Evolutionary conservation across 139 green algal genomes (phyloP), one percentile per base, ranked within the genome.

Genomic region (Chlamydomonas applanata): DNA sequence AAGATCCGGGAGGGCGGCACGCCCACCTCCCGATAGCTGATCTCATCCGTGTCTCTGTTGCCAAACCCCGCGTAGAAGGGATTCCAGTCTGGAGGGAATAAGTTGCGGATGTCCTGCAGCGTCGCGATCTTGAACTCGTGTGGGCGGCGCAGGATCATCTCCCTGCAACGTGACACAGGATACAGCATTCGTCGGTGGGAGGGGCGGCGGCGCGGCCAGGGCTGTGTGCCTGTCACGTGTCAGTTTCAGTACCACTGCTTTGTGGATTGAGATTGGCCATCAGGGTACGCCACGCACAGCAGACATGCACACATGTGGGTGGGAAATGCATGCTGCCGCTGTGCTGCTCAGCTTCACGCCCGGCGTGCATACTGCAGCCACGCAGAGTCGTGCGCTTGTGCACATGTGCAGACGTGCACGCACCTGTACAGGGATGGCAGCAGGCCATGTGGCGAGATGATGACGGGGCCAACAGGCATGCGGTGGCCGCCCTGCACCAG

Each of bases 111-210:
- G 76, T 94, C 88, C 78, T 92, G 83, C 63, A 95, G 82, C 32
- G 82, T 88, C 7, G 84, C 87, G 65, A 98, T 98, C 82, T 98
- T 98, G 88, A 98, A 98, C 84, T 98, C 94, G 60, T 98, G 91
- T 17, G 94, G 94, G 1, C 92, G 84, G 25, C 91, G 84, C 40
- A 94, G 76, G 33, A 97, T 91, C 74, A 96, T 92, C 77, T 93
- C 88, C 71, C 87, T 89, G 72, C 60, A 60, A n/a, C n/a, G n/a
- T 7, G 3, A 27, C 19, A 56, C 14, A 56, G 46, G n/a, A n/a
- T n/a, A n/a, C n/a, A n/a, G n/a, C n/a, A 24, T 19, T 4, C 2
- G 61, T 5, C 45, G 61, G 61, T 49, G 7, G 16, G n/a, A 36
- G 30, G 61, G 24, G 30, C n/a, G n/a, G n/a, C n/a, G n/a, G n/a